These are phyloP conservation scores for Adansonia gregorii DNA, from an alignment of 441 rosid genomes.

Conservation along the genomic window DNA sequence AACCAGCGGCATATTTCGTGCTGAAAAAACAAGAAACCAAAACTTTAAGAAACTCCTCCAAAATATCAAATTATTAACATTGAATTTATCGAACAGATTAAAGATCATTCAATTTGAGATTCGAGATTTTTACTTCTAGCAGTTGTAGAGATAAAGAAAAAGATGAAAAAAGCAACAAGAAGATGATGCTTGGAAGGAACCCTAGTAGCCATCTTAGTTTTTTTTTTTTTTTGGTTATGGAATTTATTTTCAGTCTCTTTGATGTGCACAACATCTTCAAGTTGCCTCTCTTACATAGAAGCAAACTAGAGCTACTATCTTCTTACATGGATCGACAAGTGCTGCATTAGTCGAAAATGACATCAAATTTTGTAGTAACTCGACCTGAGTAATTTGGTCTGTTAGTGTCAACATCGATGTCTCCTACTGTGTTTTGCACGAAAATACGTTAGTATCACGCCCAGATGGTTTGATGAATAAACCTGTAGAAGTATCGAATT, in stretches of 20 bases:
- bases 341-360: conserved; percentile 36
- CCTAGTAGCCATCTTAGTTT: conserved; percentile 37
- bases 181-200: conserved; percentile 42
- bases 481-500: too few relatives aligned
- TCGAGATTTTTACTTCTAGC: conserved; percentile 39
- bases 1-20: conserved; percentile 42
- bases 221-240: not conserved
- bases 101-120: not conserved
- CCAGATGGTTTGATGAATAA: too few relatives aligned
- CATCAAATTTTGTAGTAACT: conserved; percentile 43
- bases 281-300: conserved; percentile 37
- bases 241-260: not conserved
- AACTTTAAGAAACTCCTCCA: not conserved
- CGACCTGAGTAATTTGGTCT: conserved; percentile 37
- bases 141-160: conserved; percentile 43
- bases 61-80: not conserved
- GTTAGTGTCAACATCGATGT: conserved; percentile 52
- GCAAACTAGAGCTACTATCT: conserved; percentile 12
- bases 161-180: conserved; percentile 43
- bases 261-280: not conserved
- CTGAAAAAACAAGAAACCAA: conserved; percentile 30
- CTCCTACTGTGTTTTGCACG: conserved; percentile 44
- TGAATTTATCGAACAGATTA: not conserved
- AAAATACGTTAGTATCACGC: conserved; percentile 11
- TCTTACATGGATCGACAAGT: conserved; percentile 26